These are phyloP conservation scores for Hermanozyma aechmeae DNA, from an alignment of 805 yeast species.

Conservation along the genomic window DNA sequence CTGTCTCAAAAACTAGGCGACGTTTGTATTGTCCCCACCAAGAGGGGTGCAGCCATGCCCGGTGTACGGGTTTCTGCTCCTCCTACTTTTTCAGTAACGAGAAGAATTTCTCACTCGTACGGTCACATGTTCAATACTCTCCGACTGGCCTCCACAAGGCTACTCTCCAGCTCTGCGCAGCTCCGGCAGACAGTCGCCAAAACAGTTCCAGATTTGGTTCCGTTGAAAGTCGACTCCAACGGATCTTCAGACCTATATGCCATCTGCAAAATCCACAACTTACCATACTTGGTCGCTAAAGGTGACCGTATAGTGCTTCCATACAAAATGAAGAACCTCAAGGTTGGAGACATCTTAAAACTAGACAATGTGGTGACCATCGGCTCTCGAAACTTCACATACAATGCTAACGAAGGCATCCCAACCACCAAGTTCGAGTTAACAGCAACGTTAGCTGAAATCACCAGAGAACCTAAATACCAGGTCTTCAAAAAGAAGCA, in stretches of 20 bases:
- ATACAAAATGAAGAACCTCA: conserved; percentile 62
- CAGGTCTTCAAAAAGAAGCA: conserved; percentile 47
- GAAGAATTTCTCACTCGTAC: too few species aligned
- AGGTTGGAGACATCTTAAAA: conserved; percentile 74
- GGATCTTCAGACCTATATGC: conserved; percentile 59
- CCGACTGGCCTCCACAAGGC: too few species aligned
- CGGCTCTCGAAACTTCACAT: conserved; percentile 79
- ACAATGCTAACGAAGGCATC: conserved; percentile 30
- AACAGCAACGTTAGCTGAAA: conserved; percentile 76
- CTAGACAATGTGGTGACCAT: conserved; percentile 70
- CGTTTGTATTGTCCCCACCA: too few species aligned
- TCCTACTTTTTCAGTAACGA: too few species aligned
- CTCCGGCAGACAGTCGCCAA: too few species aligned
- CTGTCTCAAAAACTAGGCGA: too few species aligned
- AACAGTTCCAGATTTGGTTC: conserved; percentile 52
- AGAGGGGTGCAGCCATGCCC: too few species aligned
- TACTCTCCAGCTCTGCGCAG: too few species aligned
- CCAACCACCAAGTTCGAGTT: conserved; percentile 49
- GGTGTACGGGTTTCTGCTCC: too few species aligned
- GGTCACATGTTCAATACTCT: too few species aligned
- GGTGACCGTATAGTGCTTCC: conserved; percentile 85
- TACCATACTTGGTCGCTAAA: conserved; percentile 80
- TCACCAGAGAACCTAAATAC: conserved; percentile 71
- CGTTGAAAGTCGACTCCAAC: conserved; percentile 58
- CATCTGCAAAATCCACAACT: conserved; percentile 67